A percentile compares a stretch with the other conserved stretches of the same genome.
These are phyloP conservation scores for Ochetophila trinervis DNA, from an alignment of 306 rosid species.

Conservation along the genomic window DNA sequence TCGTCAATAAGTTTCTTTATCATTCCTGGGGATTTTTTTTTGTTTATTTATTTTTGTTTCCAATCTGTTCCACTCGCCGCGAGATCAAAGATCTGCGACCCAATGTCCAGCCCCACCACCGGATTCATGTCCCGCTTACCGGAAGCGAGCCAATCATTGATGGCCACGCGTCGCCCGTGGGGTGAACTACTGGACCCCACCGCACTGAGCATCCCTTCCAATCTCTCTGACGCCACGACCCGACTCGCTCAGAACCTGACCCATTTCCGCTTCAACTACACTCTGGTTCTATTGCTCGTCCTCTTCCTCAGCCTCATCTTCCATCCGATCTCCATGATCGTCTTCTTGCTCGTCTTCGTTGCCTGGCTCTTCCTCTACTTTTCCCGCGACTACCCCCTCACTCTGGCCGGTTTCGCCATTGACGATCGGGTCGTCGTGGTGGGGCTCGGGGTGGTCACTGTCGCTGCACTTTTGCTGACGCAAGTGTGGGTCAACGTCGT, in stretches of 20 bases:
- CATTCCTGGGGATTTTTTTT: too few relatives aligned
- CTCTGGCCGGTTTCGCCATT: conserved; percentile 26
- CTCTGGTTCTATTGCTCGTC: conserved; percentile 29
- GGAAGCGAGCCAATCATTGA: conserved; percentile 30
- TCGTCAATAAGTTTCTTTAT: too few relatives aligned
- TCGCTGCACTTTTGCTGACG: conserved; percentile 32
- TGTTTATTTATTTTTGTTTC: too few relatives aligned
- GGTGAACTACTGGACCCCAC: conserved; percentile 35
- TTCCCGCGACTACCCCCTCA: conserved; percentile 45
- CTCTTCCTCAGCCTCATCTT: conserved; percentile 49
- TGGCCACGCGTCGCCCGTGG: conserved; percentile 61
- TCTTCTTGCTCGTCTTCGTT: conserved; percentile 32
- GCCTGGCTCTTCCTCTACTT: conserved; percentile 63
- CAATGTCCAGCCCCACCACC: conserved; percentile 20
- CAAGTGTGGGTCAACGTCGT: conserved; percentile 51
- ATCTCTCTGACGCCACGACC: conserved; percentile 42
- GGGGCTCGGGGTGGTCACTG: conserved; percentile 27
- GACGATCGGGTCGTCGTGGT: conserved; percentile 34
- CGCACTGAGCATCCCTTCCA: conserved; percentile 44
- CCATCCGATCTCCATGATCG: conserved; percentile 47
- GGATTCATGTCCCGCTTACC: conserved; percentile 34
- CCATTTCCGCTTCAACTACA: conserved; percentile 61
- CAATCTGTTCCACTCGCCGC: too few relatives aligned
- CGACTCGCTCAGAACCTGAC: conserved; percentile 49
- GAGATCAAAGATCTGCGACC: background rate